Evolutionary conservation across 2,329 filamentous ascomycete genomes (phyloP), one percentile per base, ranked within the genome.

Genomic region (Trematosphaeria pertusa): DNA sequence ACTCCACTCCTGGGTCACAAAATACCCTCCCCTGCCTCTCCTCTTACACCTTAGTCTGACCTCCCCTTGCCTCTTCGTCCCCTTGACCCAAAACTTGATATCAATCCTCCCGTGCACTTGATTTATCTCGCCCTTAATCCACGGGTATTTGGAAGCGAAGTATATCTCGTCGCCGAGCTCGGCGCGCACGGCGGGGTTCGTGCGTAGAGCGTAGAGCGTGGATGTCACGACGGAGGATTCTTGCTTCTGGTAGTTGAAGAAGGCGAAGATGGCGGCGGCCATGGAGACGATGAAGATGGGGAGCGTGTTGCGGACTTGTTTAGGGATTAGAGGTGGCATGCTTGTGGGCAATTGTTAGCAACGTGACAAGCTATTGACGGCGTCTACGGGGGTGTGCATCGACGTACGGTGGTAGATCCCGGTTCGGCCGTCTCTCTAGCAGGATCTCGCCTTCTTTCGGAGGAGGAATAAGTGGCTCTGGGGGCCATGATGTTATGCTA

Each of bases 161-260:
- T 79, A 78, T 6, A 80, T 77, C 57, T 80, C 77, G 72, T 97
- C 89, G 54, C 94, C 94, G 20, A 99, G 82, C 35, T 87, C 76
- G 46, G 85, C 86, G 64, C 92, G 85, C 35, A 91, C 94, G 48
- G 79, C 75, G 2, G 83, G 76, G 46, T 87, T 91, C 2, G 89
- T 95, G 55, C 94, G 89, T 54, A 99, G 82, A 1, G 93, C 89
- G 79, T 97, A 99, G 20, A 99, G 83, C 4, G 91, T 94, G 44
- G 88, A 90, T 44, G 85, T 85, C n/a, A 97, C 75, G 12, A 79
- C 89, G 43, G 88, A 89, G 19, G 86, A 91, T n/a, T 89, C 91
- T 46, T 87, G 85, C 73, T 97, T 97, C 73, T 99, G 93, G 83
- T 99, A 97, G 82, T 99, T 99, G 87, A 99, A 97, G 73, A 99